Evolutionary conservation across 2,329 filamentous ascomycete genomes (phyloP).

Genomic region (Clonostachys sp.): DNA sequence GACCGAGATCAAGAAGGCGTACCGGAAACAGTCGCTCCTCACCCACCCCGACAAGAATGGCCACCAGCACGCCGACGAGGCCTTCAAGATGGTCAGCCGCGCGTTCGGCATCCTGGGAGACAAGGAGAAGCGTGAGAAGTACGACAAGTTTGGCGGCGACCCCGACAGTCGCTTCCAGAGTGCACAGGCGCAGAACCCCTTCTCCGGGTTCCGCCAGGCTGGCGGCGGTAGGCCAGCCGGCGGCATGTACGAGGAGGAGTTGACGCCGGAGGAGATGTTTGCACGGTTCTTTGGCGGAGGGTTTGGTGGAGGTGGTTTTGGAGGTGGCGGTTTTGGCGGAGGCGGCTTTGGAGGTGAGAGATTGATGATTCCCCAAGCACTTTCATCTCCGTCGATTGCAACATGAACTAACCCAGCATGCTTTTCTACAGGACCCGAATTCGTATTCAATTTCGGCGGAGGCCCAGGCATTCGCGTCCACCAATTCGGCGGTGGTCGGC

Average conservation of each 20-base stretch:
- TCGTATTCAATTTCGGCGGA: constrained; percentile 92
- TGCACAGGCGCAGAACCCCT: constrained; percentile 56
- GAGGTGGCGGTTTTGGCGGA: constrained; percentile 22
- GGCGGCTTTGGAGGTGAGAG: constrained; percentile 38
- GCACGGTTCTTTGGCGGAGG: constrained; percentile 90
- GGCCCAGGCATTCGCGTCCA: constrained; percentile 90
- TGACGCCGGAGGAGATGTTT: constrained; percentile 96
- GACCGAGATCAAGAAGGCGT: constrained; percentile 93
- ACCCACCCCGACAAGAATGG: constrained; percentile 99
- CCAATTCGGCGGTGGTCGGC: constrained; percentile 81
- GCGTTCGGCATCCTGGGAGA: constrained; percentile 64
- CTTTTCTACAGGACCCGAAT: constrained; percentile 65
- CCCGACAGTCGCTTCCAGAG: constrained; percentile 82
- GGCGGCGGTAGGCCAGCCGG: constrained; percentile 46
- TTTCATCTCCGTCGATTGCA: not conserved
- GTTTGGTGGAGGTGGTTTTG: constrained; percentile 65
- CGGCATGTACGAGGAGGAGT: constrained; percentile 80
- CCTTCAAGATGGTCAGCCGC: constrained; percentile 95
- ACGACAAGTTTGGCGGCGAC: constrained; percentile 84
- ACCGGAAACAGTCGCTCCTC: constrained; percentile 86
- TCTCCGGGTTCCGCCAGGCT: constrained; percentile 51
- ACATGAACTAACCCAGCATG: not conserved
- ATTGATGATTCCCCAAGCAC: not conserved
- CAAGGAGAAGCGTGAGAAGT: constrained; percentile 58
- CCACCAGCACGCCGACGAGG: constrained; percentile 90